Conservation (phyloP, 495 filamentous ascomycete genomes). For the Aspergillus saccharolyticus region DNA sequence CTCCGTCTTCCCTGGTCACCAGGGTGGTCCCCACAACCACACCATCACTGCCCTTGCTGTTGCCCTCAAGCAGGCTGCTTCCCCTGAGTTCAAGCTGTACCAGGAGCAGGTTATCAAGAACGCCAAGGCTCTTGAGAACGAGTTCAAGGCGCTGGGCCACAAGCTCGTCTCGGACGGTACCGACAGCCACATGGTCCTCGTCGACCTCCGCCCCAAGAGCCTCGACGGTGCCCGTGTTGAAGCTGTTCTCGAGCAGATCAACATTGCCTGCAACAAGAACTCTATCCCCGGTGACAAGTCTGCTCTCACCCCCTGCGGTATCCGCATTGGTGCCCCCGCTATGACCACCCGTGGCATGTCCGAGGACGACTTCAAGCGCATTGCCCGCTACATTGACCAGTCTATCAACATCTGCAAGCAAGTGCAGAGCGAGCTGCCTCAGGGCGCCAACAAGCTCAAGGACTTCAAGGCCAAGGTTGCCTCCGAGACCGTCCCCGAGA, state of each 20-base stretch:
- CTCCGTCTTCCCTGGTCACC: constrained; percentile 98
- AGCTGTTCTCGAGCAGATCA: constrained; percentile 93
- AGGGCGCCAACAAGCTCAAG: constrained; percentile 98
- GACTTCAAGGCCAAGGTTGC: constrained; percentile 95
- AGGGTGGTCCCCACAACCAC: constrained; percentile 99
- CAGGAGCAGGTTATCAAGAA: constrained; percentile 79
- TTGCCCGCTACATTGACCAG: constrained; percentile 83
- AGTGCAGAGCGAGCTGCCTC: constrained; percentile 77
- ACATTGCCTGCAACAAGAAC: constrained; percentile 99
- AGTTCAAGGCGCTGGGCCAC: constrained; percentile 25
- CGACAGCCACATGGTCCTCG: constrained; percentile 90
- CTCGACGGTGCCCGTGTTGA: constrained; percentile 76
- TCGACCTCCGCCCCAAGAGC: constrained; percentile 20
- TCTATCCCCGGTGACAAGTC: constrained; percentile 96
- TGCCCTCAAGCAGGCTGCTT: constrained; percentile 89
- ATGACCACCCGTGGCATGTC: constrained; percentile 96
- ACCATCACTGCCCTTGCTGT: constrained; percentile 98
- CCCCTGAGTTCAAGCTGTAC: constrained; percentile 93
- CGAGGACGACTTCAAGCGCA: constrained; percentile 85
- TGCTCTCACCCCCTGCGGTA: constrained; percentile 87
- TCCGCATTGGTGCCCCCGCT: constrained; percentile 93
- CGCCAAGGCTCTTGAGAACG: constrained; percentile 22
- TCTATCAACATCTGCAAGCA: constrained; percentile 77
- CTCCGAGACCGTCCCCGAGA: constrained; percentile 67
- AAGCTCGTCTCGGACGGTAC: constrained; percentile 93